These are phyloP conservation scores for Ilyonectria robusta DNA, from an alignment of 2,329 filamentous ascomycete species.

Conservation along the genomic window DNA sequence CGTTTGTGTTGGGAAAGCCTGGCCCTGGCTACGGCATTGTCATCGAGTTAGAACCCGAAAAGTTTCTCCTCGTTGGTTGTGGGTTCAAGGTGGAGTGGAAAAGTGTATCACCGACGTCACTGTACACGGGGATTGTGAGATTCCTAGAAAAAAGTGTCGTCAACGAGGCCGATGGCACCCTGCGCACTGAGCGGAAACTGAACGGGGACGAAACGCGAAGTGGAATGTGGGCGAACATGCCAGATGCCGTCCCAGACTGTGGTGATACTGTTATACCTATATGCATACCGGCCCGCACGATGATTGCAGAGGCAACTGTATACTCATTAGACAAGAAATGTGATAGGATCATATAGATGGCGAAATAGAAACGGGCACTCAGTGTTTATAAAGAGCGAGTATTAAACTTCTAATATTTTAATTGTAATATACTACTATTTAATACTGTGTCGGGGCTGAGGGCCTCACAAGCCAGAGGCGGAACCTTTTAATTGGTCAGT, in stretches of 20 bases:
- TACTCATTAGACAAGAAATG: neutral
- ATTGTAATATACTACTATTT: too few species aligned
- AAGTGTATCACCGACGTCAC: neutral
- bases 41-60: neutral
- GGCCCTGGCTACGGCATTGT: neutral
- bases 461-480: too few species aligned
- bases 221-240: neutral
- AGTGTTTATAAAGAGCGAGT: too few species aligned
- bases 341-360: too few species aligned
- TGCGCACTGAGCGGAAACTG: neutral
- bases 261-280: neutral
- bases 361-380: too few species aligned
- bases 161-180: neutral
- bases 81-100: neutral
- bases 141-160: neutral
- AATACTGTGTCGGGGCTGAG: too few species aligned
- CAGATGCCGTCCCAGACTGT: neutral
- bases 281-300: neutral
- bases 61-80: neutral
- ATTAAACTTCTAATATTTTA: too few species aligned
- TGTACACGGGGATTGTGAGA: neutral
- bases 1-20: neutral
- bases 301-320: neutral
- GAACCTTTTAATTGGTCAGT: too few species aligned
- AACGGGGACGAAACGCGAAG: neutral